Conservation (phyloP, 495 filamentous ascomycete species). For the Xylaria palmicola region DNA sequence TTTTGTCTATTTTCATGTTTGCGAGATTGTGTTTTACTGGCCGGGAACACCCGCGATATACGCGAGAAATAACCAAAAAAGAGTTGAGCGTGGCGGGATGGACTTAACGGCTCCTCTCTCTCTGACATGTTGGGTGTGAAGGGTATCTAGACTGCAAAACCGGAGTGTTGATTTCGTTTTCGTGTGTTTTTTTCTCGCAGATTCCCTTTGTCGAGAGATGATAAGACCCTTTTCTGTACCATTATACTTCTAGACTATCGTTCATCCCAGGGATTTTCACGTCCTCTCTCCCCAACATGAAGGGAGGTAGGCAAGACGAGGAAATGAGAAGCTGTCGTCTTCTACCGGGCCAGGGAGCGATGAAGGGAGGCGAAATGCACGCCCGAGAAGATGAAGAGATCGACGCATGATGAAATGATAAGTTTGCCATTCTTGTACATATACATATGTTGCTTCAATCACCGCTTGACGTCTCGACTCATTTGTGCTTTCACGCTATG, state of each 20-base stretch:
- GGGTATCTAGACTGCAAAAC: constrained; percentile 1
- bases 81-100: background rate
- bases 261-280: constrained; percentile 28
- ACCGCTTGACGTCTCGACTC: background rate
- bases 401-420: constrained; percentile 17
- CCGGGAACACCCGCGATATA: background rate
- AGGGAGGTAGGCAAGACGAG: background rate
- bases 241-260: constrained; percentile 37
- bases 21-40: background rate
- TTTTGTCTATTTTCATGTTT: background rate
- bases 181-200: constrained; percentile 4
- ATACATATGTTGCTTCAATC: constrained; percentile 17
- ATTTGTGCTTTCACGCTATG: background rate
- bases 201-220: background rate
- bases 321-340: background rate
- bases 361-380: background rate
- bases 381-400: constrained; percentile 1
- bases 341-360: background rate
- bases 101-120: background rate
- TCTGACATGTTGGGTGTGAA: background rate
- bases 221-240: constrained; percentile 25
- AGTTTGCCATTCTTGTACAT: constrained; percentile 25
- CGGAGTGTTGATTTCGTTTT: constrained; percentile 19
- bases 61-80: background rate
- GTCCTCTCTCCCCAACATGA: constrained; percentile 15